phyloP scores from a whole-genome alignment of 2,329 filamentous ascomycete species.

The Aspergillus fijiensis region DNA sequence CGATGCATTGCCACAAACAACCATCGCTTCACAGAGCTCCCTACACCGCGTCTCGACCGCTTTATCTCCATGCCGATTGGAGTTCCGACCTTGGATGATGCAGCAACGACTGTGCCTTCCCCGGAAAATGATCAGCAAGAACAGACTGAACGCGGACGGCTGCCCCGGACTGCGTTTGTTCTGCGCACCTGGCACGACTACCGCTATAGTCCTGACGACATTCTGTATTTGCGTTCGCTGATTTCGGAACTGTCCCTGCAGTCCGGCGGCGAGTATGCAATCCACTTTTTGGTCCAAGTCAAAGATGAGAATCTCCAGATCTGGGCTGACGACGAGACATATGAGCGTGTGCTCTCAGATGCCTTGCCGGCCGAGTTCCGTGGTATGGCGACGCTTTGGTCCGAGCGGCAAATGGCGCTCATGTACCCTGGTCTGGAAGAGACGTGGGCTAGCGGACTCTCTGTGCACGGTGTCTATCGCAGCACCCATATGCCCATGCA shows the following conservation, averaged over 20 bases:
- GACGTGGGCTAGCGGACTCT: constrained; percentile 68
- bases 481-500: constrained; percentile 93
- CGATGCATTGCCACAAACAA: constrained; percentile 71
- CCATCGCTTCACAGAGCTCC: constrained; percentile 60
- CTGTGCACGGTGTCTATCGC: constrained; percentile 88
- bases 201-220: constrained; percentile 72
- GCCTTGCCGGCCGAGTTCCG: constrained; percentile 78
- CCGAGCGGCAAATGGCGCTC: constrained; percentile 85
- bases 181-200: constrained; percentile 80
- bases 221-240: constrained; percentile 78
- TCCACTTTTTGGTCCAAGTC: constrained; percentile 83
- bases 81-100: constrained; percentile 20
- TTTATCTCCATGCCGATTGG: constrained; percentile 38
- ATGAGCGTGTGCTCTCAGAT: constrained; percentile 69
- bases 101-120: neutral
- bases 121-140: constrained; percentile 18
- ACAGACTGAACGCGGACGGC: constrained; percentile 22
- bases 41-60: constrained; percentile 36
- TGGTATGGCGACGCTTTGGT: constrained; percentile 88
- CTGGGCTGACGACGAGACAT: constrained; percentile 74
- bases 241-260: constrained; percentile 74
- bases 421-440: constrained; percentile 87
- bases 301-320: constrained; percentile 76
- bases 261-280: constrained; percentile 76
- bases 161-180: constrained; percentile 68